Percentiles rank a stretch among this genome's conserved stretches.
phyloP scores from a whole-genome alignment of 192 early-diverging fungal genomes.

The Coemansia sp. region DNA sequence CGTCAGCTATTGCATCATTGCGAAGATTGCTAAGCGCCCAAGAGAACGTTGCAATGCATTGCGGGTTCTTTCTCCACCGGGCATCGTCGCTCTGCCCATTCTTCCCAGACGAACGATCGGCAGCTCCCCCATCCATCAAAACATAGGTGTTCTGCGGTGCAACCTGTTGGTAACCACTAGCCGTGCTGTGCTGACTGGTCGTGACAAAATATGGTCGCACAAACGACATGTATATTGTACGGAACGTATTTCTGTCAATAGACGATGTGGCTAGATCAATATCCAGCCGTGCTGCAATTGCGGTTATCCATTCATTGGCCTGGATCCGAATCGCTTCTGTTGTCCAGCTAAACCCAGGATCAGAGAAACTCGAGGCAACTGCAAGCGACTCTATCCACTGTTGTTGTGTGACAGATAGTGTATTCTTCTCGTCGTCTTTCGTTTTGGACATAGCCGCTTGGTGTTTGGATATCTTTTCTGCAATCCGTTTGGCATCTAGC shows the following conservation, averaged over 20 bases:
- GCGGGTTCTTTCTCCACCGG: conserved; percentile 24
- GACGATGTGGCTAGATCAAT: not conserved
- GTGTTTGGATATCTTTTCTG: not conserved
- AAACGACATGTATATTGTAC: conserved; percentile 4
- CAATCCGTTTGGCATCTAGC: not conserved
- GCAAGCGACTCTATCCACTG: conserved; percentile 20
- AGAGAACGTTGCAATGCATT: conserved; percentile 31
- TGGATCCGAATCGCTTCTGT: not conserved
- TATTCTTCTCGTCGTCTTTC: not conserved
- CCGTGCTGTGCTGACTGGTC: not conserved
- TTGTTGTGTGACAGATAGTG: not conserved
- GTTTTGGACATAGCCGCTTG: not conserved
- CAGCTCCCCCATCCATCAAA: conserved; percentile 1
- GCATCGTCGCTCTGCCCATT: conserved; percentile 4
- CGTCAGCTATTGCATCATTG: conserved; percentile 4
- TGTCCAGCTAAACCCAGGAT: conserved; percentile 20
- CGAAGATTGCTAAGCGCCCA: conserved; percentile 26
- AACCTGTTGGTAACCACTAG: not conserved
- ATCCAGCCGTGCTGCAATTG: conserved; percentile 3
- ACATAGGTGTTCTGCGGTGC: conserved; percentile 5
- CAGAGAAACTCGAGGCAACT: conserved; percentile 26
- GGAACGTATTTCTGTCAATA: conserved; percentile 10
- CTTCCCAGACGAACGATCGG: not conserved
- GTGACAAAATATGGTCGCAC: conserved; percentile 40
- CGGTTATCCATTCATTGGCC: conserved; percentile 16